Evolutionary conservation across 495 filamentous ascomycete genomes (phyloP).

Genomic region (Staphylotrichum longicolle): DNA sequence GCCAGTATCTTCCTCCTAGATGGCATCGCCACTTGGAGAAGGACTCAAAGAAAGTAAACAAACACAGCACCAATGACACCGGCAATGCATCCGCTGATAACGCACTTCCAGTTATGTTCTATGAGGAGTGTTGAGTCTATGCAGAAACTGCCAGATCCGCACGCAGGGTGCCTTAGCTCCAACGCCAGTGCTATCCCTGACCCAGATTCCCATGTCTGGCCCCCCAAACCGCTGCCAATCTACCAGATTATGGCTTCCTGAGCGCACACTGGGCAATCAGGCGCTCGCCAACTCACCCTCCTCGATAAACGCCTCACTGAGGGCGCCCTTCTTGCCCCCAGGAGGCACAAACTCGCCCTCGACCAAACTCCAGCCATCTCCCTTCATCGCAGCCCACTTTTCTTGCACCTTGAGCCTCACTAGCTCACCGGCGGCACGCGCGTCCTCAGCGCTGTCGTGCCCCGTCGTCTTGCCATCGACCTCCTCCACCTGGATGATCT

Average conservation of each 20-base stretch:
- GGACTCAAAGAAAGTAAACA: no score
- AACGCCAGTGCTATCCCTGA: no score
- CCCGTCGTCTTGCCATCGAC: conserved; percentile 45
- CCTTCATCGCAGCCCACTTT: conserved; percentile 62
- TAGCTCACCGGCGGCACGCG: conserved; percentile 80
- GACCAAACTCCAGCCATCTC: conserved; percentile 60
- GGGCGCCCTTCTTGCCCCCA: neutral
- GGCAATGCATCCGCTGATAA: conserved; percentile 7
- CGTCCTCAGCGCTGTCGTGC: conserved; percentile 89
- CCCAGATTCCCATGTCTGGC: no score
- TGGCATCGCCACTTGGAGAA: no score
- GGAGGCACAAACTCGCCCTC: conserved; percentile 51
- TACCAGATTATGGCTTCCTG: no score
- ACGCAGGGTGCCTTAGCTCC: no score
- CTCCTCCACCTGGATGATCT: conserved; percentile 71
- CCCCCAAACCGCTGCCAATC: no score
- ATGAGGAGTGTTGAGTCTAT: conserved; percentile 9
- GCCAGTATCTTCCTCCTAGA: no score
- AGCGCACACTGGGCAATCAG: no score
- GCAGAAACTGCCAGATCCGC: neutral
- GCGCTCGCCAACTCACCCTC: neutral
- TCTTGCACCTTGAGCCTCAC: conserved; percentile 64
- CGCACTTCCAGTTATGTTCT: conserved; percentile 16
- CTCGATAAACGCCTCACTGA: conserved; percentile 26
- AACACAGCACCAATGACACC: neutral